A percentile compares a stretch with the other conserved stretches of the same genome.
phyloP scores from a whole-genome alignment of 805 yeast species.

The Kuraishia cidri region DNA sequence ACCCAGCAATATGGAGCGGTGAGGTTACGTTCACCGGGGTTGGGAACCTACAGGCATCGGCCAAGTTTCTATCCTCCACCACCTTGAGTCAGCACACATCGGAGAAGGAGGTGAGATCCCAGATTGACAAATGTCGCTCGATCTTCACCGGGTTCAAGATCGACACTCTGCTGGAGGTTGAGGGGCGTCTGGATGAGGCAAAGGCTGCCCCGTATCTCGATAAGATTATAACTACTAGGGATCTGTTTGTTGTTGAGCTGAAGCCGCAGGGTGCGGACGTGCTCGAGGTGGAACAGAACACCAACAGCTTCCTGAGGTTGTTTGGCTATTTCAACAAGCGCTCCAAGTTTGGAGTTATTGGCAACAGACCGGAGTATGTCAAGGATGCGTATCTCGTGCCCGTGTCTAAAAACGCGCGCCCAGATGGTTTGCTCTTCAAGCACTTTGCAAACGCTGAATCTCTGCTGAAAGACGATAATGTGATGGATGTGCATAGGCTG shows the following conservation, averaged over 20 bases:
- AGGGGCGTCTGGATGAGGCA: slow-evolving; percentile 51
- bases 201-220: slow-evolving; percentile 51
- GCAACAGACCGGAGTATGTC: slow-evolving; percentile 35
- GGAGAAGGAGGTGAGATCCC: not conserved
- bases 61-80: slow-evolving; percentile 4
- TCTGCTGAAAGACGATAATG: not conserved
- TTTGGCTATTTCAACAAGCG: slow-evolving; percentile 36
- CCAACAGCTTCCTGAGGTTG: slow-evolving; percentile 18
- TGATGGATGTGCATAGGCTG: slow-evolving; percentile 11
- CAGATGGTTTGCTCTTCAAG: slow-evolving; percentile 6
- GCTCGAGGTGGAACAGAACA: slow-evolving; percentile 13
- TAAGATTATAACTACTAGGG: slow-evolving; percentile 37
- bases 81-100: not conserved
- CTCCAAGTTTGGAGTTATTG: slow-evolving; percentile 52
- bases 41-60: slow-evolving; percentile 4
- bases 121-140: not conserved
- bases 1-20: slow-evolving; percentile 5
- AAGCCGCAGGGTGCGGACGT: slow-evolving; percentile 8
- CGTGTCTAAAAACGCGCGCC: no score
- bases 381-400: slow-evolving; percentile 59
- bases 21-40: slow-evolving; percentile 8
- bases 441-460: not conserved
- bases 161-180: slow-evolving; percentile 34
- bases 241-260: slow-evolving; percentile 42
- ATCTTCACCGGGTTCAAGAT: not conserved